phyloP scores from a whole-genome alignment of 2,329 filamentous ascomycete species.

The Harringtonia lauricola region DNA sequence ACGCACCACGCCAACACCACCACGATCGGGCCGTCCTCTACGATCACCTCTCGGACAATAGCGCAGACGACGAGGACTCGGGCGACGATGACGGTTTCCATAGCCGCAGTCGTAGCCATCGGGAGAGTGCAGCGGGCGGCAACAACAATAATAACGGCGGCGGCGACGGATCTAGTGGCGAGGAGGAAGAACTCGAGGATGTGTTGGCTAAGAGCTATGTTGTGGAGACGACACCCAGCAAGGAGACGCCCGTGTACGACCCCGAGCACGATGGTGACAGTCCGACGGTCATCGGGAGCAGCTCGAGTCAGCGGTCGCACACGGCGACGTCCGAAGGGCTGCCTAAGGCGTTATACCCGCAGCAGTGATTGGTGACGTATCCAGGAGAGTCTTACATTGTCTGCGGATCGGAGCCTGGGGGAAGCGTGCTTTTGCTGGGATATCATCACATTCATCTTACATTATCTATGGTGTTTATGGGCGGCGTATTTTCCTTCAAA shows the following conservation, averaged over 20 bases:
- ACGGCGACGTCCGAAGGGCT: no score
- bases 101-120: neutral
- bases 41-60: slow-evolving; percentile 8
- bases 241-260: slow-evolving; percentile 23
- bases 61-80: slow-evolving; percentile 6
- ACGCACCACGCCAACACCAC: neutral
- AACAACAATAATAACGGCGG: neutral
- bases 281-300: slow-evolving; percentile 27
- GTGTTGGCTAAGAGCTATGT: no score
- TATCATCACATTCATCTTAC: no score
- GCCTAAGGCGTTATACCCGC: no score
- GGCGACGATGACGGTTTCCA: slow-evolving; percentile 4
- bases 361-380: no score
- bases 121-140: neutral
- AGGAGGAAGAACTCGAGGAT: neutral
- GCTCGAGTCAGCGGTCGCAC: slow-evolving; percentile 18
- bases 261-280: slow-evolving; percentile 32
- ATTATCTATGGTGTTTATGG: no score
- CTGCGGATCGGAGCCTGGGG: no score
- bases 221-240: slow-evolving; percentile 1
- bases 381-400: no score
- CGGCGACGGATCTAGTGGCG: neutral
- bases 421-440: no score
- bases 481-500: no score
- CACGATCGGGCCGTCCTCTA: slow-evolving; percentile 3